These are phyloP conservation scores for Pythium oligandrum DNA, from an alignment of 352 stramenopile genomes.

Conservation along the genomic window DNA sequence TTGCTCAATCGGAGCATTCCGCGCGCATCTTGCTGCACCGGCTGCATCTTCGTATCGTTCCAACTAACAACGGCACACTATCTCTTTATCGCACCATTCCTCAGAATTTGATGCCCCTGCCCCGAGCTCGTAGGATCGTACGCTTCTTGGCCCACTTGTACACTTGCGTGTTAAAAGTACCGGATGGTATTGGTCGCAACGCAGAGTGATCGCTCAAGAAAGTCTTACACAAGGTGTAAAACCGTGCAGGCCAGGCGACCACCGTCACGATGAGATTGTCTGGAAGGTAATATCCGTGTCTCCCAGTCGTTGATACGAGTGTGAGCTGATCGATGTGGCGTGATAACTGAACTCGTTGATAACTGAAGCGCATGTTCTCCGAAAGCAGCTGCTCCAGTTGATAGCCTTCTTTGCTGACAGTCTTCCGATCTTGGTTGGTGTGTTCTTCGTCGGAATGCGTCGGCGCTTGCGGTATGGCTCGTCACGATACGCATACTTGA, in stretches of 20 bases:
- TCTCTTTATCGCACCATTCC: constrained; percentile 6
- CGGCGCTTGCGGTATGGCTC: constrained; percentile 2
- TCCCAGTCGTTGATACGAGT: constrained; percentile 5
- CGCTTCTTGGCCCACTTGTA: constrained; percentile 7
- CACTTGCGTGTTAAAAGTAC: constrained; percentile 3
- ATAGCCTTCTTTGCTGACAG: constrained; percentile 5
- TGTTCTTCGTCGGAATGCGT: constrained; percentile 6
- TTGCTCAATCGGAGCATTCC: too few relatives aligned
- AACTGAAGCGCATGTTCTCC: constrained; percentile 4
- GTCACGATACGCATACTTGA: constrained; percentile 4
- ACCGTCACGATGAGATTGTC: constrained; percentile 4
- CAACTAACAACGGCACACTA: too few relatives aligned
- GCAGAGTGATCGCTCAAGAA: constrained; percentile 2
- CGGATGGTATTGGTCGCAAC: constrained; percentile 2
- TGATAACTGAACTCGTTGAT: neutral
- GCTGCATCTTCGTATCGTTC: too few relatives aligned
- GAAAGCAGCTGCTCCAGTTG: constrained; percentile 5
- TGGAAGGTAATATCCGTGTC: constrained; percentile 5
- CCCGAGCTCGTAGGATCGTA: constrained; percentile 1
- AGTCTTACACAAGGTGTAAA: constrained; percentile 6
- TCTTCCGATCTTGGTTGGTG: constrained; percentile 6
- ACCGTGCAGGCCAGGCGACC: constrained; percentile 4
- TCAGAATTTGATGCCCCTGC: constrained; percentile 5
- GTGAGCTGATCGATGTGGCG: constrained; percentile 2
- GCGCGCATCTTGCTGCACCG: too few relatives aligned